Percentiles rank a stretch among this genome's conserved stretches.
Conservation (phyloP, 2,329 filamentous ascomycete genomes). For the Microsporum audouinii region DNA sequence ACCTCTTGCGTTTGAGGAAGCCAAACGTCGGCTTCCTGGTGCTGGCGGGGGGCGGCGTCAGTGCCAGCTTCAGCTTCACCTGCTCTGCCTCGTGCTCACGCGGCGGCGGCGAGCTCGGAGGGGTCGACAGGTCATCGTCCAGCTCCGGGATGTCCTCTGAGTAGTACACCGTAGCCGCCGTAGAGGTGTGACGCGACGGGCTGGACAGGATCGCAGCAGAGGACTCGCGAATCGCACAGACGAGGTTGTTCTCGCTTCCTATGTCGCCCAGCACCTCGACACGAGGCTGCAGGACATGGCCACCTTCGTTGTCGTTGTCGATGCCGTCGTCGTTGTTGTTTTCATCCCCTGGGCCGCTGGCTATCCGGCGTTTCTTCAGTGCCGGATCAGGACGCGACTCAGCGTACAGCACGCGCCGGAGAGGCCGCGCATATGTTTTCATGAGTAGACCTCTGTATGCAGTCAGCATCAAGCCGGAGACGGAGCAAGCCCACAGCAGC, state of each 20-base stretch:
- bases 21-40: constrained; percentile 41
- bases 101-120: constrained; percentile 40
- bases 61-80: constrained; percentile 19
- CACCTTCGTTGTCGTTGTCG: constrained; percentile 17
- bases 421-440: constrained; percentile 39
- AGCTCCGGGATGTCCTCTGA: constrained; percentile 32
- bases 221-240: constrained; percentile 39
- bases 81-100: neutral
- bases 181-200: constrained; percentile 37
- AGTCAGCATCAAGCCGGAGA: constrained; percentile 9
- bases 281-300: constrained; percentile 10
- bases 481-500: constrained; percentile 4
- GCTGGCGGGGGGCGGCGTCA: constrained; percentile 33
- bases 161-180: constrained; percentile 28
- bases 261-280: constrained; percentile 17
- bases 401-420: constrained; percentile 39
- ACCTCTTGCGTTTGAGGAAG: constrained; percentile 38
- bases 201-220: constrained; percentile 36
- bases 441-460: constrained; percentile 35
- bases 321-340: neutral
- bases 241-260: constrained; percentile 36
- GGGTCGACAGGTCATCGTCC: constrained; percentile 36
- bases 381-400: constrained; percentile 30
- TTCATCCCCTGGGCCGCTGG: constrained; percentile 6
- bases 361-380: constrained; percentile 36